phyloP scores from a whole-genome alignment of 805 yeast species.

The Kuraishia piskuri region DNA sequence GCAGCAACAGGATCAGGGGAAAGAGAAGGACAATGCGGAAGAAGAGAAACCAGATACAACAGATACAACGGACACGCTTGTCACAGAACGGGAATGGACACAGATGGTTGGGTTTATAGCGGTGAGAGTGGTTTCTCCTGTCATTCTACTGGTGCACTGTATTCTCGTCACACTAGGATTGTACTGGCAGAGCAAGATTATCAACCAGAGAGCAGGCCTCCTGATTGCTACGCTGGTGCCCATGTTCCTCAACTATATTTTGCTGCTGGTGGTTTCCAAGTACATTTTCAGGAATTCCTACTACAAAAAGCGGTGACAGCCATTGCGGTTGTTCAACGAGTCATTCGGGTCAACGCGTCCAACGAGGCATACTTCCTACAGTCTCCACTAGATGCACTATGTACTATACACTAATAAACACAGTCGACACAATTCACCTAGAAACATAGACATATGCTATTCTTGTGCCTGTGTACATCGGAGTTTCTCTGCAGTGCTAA shows the following conservation, averaged over 20 bases:
- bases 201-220: constrained; percentile 9
- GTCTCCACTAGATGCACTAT: too few species aligned
- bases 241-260: constrained; percentile 11
- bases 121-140: constrained; percentile 17
- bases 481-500: too few species aligned
- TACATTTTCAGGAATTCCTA: constrained; percentile 14
- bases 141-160: constrained; percentile 17
- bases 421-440: too few species aligned
- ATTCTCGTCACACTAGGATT: constrained; percentile 6
- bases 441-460: too few species aligned
- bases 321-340: too few species aligned
- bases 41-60: not conserved
- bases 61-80: not conserved
- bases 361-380: too few species aligned
- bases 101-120: constrained; percentile 16
- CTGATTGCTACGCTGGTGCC: constrained; percentile 11
- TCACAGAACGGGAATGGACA: constrained; percentile 13
- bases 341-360: too few species aligned
- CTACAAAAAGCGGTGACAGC: constrained; percentile 10
- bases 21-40: not conserved
- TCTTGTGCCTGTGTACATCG: too few species aligned
- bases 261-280: constrained; percentile 17
- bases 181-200: constrained; percentile 11
- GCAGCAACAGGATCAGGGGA: too few species aligned
- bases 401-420: too few species aligned